These are phyloP conservation scores for Penicillium cataractarum DNA, from an alignment of 495 filamentous ascomycete genomes.

Conservation along the genomic window DNA sequence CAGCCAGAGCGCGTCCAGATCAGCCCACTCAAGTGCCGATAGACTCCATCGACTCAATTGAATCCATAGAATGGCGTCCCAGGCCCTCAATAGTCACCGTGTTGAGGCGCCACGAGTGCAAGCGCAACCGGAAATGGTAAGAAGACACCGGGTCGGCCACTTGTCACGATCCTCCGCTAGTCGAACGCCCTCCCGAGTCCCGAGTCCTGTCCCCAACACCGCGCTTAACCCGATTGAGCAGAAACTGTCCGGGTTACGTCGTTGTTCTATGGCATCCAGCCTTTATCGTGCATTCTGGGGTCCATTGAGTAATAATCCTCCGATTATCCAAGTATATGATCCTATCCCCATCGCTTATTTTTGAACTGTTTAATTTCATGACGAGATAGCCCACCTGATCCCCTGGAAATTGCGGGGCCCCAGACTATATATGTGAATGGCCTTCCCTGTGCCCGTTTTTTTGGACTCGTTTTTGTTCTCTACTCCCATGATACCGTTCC, in stretches of 20 bases:
- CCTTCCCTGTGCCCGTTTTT: not conserved
- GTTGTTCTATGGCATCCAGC: not conserved
- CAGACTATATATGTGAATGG: slow-evolving; percentile 7
- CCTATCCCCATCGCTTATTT: slow-evolving; percentile 2
- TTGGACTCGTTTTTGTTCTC: not conserved
- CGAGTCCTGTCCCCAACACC: slow-evolving; percentile 1
- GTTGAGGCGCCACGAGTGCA: not conserved
- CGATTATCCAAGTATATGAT: not conserved
- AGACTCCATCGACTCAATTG: not conserved
- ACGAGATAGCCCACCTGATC: slow-evolving; percentile 4
- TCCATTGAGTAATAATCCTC: slow-evolving; percentile 1
- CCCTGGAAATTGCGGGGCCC: slow-evolving; percentile 4
- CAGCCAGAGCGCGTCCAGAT: not conserved
- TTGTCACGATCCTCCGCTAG: not conserved
- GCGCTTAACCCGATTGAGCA: slow-evolving; percentile 23
- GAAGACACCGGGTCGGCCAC: slow-evolving; percentile 15
- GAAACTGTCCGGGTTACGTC: slow-evolving; percentile 22
- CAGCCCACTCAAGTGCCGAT: not conserved
- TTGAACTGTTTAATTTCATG: not conserved
- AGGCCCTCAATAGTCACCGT: not conserved
- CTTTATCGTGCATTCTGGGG: not conserved
- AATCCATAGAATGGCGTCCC: not conserved
- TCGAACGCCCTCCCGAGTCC: not conserved
- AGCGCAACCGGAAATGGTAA: slow-evolving; percentile 8
- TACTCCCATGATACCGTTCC: not conserved